Base-by-base conservation (phyloP, 129 eudicot genomes). In the Kitagawia praeruptora region DNA sequence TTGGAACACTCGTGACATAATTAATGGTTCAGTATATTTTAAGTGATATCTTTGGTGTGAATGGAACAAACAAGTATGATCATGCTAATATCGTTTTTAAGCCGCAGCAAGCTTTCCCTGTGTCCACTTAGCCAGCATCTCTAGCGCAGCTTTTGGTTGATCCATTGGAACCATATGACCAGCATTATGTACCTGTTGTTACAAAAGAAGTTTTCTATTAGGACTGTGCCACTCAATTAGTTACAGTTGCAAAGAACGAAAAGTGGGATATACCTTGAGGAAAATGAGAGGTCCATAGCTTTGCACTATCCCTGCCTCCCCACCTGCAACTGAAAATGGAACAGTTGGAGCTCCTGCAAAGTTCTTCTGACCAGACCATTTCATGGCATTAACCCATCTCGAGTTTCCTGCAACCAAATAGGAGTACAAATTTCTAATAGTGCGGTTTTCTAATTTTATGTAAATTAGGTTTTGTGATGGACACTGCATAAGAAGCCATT, bases 161-260 rank as follows among this genome's bases (percentile, higher is more conserved):
- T 91, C 97, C 96, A 91, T 91, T 8, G 98, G 98, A 79, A 93
- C 97, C 97, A 93, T 79, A 46, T 93, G 98, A 46, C 97, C 98
- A 5, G 98, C 93, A 64, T 89, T 53, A 76, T 83, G 86, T 61
- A 89, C 89, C 84, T 80, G 72, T 66, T 53, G 72, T 45, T 19
- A 40, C 10, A 78, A 44, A n/a, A 3, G 0, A 61, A 73, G 37
- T 21, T 23, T 41, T 10, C 53, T 21, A 21, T 10, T 70, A 15
- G 8, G 75, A 39, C 6, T 70, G 12, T 70, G 75, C 25, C 23
- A 0, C 28, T 39, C 11, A 37, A 16, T 38, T 18, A 39, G 25
- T 39, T 16, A 16, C 44, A 38, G 44, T 6, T 70, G 5, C 27
- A 18, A 37, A 70, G 0, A 39, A 70, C 0, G 15, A 39, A 19